Conservation (phyloP, 1,284 basidiomycete species). For the Ganoderma sinense region DNA sequence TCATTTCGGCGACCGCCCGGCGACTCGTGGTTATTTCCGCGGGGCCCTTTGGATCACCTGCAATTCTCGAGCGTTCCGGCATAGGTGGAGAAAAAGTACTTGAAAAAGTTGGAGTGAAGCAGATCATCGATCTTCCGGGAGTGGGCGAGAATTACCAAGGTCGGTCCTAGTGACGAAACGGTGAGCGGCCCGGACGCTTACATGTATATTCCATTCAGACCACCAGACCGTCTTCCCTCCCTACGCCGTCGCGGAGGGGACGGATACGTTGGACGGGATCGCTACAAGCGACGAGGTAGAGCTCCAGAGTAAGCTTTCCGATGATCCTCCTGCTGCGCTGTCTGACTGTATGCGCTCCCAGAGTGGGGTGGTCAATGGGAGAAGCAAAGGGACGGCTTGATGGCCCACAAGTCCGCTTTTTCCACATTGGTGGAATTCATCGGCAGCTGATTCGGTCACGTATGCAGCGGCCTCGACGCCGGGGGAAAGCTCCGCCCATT, state of each 20-base stretch:
- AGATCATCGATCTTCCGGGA: slow-evolving; percentile 59
- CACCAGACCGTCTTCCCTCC: slow-evolving; percentile 48
- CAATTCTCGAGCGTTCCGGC: slow-evolving; percentile 55
- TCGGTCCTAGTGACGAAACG: slow-evolving; percentile 27
- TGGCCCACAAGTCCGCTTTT: slow-evolving; percentile 55
- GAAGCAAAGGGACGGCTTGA: slow-evolving; percentile 51
- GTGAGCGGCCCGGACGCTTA: not conserved
- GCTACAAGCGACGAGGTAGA: slow-evolving; percentile 44
- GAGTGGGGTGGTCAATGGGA: slow-evolving; percentile 52
- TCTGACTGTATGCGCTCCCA: slow-evolving; percentile 26
- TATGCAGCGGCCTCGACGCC: slow-evolving; percentile 48
- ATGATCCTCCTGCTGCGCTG: not conserved
- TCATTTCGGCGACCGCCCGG: slow-evolving; percentile 45
- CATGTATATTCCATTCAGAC: slow-evolving; percentile 42
- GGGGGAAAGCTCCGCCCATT: slow-evolving; percentile 59
- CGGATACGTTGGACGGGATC: slow-evolving; percentile 53
- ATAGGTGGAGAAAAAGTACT: slow-evolving; percentile 45
- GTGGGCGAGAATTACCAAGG: slow-evolving; percentile 66
- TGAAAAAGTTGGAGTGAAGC: slow-evolving; percentile 46
- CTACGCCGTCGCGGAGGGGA: slow-evolving; percentile 48
- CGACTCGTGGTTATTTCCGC: slow-evolving; percentile 56
- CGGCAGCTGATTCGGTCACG: not conserved
- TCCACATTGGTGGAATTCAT: not conserved
- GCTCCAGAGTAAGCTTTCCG: slow-evolving; percentile 39
- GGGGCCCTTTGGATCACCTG: slow-evolving; percentile 62